A percentile compares a stretch with the other conserved stretches of the same genome.
Evolutionary conservation across 495 filamentous ascomycete species (phyloP).

Genomic region (Mytilinidion resinicola): DNA sequence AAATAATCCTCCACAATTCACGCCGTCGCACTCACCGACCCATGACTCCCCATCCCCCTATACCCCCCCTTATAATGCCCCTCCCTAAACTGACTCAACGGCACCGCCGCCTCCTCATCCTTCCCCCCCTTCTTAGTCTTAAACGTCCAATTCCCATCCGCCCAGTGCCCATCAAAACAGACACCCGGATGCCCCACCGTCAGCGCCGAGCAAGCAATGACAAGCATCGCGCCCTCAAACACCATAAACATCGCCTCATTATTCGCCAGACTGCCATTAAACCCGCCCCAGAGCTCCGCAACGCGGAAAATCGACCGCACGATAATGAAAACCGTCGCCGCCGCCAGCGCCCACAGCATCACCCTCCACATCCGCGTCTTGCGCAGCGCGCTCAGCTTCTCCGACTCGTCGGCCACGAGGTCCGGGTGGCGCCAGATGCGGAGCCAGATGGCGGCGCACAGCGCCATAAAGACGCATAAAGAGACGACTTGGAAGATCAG

Average conservation of each 20-base stretch:
- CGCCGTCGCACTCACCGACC: too few species aligned
- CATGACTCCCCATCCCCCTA: too few species aligned
- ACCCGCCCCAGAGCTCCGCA: conserved; percentile 55
- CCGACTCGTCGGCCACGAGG: not conserved
- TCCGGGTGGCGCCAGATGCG: conserved; percentile 30
- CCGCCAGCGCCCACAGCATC: conserved; percentile 29
- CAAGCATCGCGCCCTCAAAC: conserved; percentile 65
- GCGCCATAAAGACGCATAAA: conserved; percentile 44
- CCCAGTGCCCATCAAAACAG: conserved; percentile 1
- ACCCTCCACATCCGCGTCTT: not conserved
- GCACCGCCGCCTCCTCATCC: too few species aligned
- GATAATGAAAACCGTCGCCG: conserved; percentile 53
- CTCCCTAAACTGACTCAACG: too few species aligned
- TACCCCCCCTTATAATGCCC: too few species aligned
- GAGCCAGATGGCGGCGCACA: conserved; percentile 44
- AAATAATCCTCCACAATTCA: too few species aligned
- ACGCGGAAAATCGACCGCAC: conserved; percentile 56
- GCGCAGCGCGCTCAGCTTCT: not conserved
- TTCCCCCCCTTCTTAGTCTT: too few species aligned
- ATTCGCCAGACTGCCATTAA: conserved; percentile 48
- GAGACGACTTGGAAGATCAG: conserved; percentile 50
- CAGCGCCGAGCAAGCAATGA: conserved; percentile 49
- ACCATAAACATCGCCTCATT: conserved; percentile 59
- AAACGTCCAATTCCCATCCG: too few species aligned
- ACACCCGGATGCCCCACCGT: conserved; percentile 55